These are phyloP conservation scores for Fusarium virguliforme DNA, from an alignment of 2,329 filamentous ascomycete species.

Conservation along the genomic window DNA sequence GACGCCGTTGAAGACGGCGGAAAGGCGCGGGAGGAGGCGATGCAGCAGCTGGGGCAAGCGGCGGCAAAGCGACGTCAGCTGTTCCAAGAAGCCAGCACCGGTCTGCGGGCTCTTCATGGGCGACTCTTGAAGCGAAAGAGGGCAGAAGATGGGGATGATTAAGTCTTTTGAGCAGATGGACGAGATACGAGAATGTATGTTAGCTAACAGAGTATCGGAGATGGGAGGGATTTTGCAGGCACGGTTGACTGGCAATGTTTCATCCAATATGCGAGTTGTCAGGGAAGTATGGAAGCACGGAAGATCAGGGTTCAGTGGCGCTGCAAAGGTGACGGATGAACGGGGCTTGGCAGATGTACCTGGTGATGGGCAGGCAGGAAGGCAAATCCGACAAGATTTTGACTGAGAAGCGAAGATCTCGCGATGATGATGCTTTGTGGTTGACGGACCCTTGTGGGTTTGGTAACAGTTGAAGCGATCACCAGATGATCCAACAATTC, in stretches of 20 bases:
- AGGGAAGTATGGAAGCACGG: background rate
- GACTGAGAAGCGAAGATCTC: conserved; percentile 21
- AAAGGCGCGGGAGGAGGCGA: conserved; percentile 16
- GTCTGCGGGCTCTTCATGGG: conserved; percentile 45
- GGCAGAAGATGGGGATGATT: conserved; percentile 14
- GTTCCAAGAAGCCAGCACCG: conserved; percentile 41
- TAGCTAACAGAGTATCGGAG: background rate
- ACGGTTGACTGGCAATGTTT: conserved; percentile 9
- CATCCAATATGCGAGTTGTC: conserved; percentile 1
- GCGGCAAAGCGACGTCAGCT: conserved; percentile 31
- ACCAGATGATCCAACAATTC: conserved; percentile 14
- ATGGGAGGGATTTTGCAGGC: conserved; percentile 9
- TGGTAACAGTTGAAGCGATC: conserved; percentile 24
- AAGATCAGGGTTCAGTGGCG: conserved; percentile 40
- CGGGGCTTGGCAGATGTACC: conserved; percentile 20
- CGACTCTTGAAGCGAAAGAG: conserved; percentile 30
- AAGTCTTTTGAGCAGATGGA: conserved; percentile 1
- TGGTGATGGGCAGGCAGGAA: background rate
- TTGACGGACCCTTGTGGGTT: background rate
- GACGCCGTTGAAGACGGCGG: conserved; percentile 24
- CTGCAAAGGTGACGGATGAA: conserved; percentile 12
- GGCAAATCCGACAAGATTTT: conserved; percentile 8
- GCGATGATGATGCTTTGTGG: conserved; percentile 15
- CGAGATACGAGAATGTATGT: background rate
- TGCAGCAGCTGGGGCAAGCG: conserved; percentile 32